Evolutionary conservation across 2,329 filamentous ascomycete genomes (phyloP), one percentile per base, ranked within the genome.

Genomic region (Fusarium verrucosum): DNA sequence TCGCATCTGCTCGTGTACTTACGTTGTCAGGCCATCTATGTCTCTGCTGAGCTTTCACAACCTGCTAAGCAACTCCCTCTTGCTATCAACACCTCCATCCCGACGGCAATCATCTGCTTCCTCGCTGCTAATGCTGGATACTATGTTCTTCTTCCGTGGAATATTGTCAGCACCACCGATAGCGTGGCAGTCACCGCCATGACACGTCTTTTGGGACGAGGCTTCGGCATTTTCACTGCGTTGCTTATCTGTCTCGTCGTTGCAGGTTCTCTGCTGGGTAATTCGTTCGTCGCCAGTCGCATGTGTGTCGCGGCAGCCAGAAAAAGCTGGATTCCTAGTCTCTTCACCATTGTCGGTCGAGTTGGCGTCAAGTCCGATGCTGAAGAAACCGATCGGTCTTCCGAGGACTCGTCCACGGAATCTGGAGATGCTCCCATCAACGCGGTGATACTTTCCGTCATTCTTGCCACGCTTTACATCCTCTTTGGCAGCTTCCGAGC

Each of bases 161-260:
- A 82, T 20, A 77, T 83, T 1, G 77, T 89, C 3, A 84, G 85
- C 0, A 83, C 80, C 0, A 88, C 83, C 0, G 84, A 89, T 60
- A 87, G 85, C 20, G 83, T 89, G 1, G 87, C 87, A 4, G 86
- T 89, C 79, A 87, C 86, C 6, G 86, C 79, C 17, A 85, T 83
- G 66, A 84, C 77, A 20, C 81, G 77, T 42, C 81, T 89, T 2
- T 70, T 89, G 2, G 87, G 87, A 3, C 78, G 76, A 0, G 79
- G 74, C 0, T 83, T 83, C 44, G 87, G 85, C 5, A 79, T 87
- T 35, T 61, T 82, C 0, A 81, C 86, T 3, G 86, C 86, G 2
- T 66, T 83, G 0, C 72, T 89, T 2, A 85, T 89, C 36, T 87
- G 85, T 60, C 73, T 88, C 0, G 86, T 88, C 0, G 86, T 88